These are phyloP conservation scores for Lactarius pseudohatsudake DNA, from an alignment of 768 basidiomycete genomes.

Conservation along the genomic window DNA sequence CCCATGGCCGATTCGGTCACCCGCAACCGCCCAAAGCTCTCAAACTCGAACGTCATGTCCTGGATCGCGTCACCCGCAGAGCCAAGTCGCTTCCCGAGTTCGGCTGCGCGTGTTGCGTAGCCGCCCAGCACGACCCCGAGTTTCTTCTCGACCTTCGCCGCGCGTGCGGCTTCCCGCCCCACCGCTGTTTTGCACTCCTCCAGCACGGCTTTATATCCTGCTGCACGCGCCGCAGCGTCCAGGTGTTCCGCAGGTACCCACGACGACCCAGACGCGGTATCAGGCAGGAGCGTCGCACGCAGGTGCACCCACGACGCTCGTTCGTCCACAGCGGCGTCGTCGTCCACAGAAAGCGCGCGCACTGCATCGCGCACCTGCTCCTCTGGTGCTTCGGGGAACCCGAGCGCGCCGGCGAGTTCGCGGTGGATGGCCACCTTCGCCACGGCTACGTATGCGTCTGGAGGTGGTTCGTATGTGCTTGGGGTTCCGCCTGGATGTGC, in stretches of 20 bases:
- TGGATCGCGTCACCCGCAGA: conserved; percentile 73
- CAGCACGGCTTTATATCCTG: conserved; percentile 63
- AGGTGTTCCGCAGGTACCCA: conserved; percentile 72
- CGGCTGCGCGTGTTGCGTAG: conserved; percentile 74
- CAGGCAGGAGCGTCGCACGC: conserved; percentile 62
- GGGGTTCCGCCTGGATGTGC: conserved; percentile 66
- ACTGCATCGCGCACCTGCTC: conserved; percentile 80
- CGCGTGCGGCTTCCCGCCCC: conserved; percentile 77
- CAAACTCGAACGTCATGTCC: conserved; percentile 64
- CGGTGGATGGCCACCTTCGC: conserved; percentile 73
- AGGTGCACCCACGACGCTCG: conserved; percentile 68
- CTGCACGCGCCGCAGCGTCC: conserved; percentile 55
- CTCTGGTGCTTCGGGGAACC: conserved; percentile 80
- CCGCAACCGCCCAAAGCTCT: conserved; percentile 75
- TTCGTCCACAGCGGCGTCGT: conserved; percentile 59
- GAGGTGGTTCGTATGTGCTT: conserved; percentile 71
- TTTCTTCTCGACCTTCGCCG: conserved; percentile 88
- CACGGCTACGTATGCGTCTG: conserved; percentile 66
- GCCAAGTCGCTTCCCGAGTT: conserved; percentile 59
- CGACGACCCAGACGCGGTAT: conserved; percentile 50
- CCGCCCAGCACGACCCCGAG: conserved; percentile 86
- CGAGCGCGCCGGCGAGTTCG: conserved; percentile 78
- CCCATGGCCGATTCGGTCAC: conserved; percentile 72
- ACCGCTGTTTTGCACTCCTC: conserved; percentile 66
- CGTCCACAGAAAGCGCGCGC: conserved; percentile 47